Evolutionary conservation across 2,329 filamentous ascomycete species (phyloP), one percentile per base, ranked within the genome.

Genomic region (Hypoxylon sp.): DNA sequence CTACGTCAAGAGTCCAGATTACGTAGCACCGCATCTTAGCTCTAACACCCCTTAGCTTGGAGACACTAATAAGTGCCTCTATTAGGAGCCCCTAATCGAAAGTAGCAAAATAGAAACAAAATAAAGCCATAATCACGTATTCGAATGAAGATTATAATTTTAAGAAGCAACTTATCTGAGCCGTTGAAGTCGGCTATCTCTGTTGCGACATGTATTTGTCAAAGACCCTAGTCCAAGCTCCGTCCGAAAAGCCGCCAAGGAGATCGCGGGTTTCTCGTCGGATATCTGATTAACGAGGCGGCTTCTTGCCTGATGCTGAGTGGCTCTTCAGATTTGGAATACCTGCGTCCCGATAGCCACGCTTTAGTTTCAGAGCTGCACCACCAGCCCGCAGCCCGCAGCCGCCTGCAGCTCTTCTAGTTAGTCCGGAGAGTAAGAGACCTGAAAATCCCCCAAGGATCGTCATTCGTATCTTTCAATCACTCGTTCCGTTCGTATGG

Each of bases 321-420:
- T 62, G 56, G 63, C 59, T 58, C 55, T 55, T 58, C 20, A 42
- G 57, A 69, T 69, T 69, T 69, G 67, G 64, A 69, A 69, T 69
- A 52, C 33, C 26, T 48, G 33, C 26, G 27, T 11, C 27, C 31
- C 49, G 54, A 58, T 58, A 58, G 51, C 41, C 41, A 49, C 41
- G 26, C 45, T 48, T 54, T 21, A 41, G 18, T 31, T 26, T 18
- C 13, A 27, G 48, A 18, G 24, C 41, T 29, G 27, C 37, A 52
- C 40, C 42, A 35, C 54, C 9, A 49, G 40, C 50, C 31, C 42
- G 42, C 29, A 49, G 27, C 10, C n/a, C n/a, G n/a, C n/a, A n/a
- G n/a, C n/a, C n/a, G 37, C 48, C 27, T 48, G 47, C 37, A 49
- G 23, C 8, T 35, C 31, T 15, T 26, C 18, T 20, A 48, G 54